Evolutionary conservation across 2,329 filamentous ascomycete species (phyloP).

Genomic region (Pochonia chlamydosporia): DNA sequence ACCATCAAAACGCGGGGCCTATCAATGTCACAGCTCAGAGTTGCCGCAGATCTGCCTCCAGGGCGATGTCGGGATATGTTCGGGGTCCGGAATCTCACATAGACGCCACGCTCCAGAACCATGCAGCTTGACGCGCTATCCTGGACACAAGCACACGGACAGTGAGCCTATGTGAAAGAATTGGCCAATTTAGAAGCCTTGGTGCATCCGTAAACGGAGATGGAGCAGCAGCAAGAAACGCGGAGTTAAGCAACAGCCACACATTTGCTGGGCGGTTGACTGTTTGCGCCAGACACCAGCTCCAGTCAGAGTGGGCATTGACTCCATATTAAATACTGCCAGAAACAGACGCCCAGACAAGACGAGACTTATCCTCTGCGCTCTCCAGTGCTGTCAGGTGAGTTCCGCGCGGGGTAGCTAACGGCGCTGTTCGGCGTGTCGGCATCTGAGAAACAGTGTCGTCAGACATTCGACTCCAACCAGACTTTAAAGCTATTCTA

Average conservation of each 20-base stretch:
- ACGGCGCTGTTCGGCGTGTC: constrained; percentile 7
- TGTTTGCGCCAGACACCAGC: too few species aligned
- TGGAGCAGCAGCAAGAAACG: too few species aligned
- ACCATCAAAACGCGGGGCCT: too few species aligned
- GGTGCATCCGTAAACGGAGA: constrained; percentile 4
- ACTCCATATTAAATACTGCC: too few species aligned
- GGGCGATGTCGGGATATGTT: constrained; percentile 4
- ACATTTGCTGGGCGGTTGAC: too few species aligned
- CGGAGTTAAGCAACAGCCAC: too few species aligned
- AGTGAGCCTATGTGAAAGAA: background rate
- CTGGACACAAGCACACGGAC: background rate
- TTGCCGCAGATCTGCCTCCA: background rate
- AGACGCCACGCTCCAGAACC: background rate
- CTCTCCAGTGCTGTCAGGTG: background rate
- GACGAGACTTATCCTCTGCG: too few species aligned
- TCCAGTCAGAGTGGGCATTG: too few species aligned
- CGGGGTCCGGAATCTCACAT: constrained; percentile 3
- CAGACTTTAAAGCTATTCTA: background rate
- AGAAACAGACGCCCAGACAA: too few species aligned
- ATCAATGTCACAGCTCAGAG: background rate
- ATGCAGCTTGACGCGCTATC: background rate
- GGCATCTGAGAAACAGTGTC: background rate
- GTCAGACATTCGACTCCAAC: background rate
- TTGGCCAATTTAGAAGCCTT: background rate
- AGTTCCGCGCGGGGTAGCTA: constrained; percentile 5